Evolutionary conservation across 768 basidiomycete species (phyloP).

Genomic region (Podaxis pistillaris): DNA sequence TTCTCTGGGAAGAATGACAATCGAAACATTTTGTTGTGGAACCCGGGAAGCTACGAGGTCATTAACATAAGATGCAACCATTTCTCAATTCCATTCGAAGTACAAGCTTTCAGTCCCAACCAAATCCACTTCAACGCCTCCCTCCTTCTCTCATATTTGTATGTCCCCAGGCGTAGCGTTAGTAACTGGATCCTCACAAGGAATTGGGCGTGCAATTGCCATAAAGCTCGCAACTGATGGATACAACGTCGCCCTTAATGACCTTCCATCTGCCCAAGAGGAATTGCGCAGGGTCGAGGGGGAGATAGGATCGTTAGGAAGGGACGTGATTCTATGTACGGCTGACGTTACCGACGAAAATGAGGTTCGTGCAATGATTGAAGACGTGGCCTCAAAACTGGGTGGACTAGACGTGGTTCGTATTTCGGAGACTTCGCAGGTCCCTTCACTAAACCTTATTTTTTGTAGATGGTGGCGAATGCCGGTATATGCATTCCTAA

Average conservation of each 20-base stretch:
- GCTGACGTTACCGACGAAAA: conserved; percentile 21
- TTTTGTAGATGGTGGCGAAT: conserved; percentile 14
- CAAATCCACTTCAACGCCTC: not conserved
- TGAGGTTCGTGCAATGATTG: conserved; percentile 20
- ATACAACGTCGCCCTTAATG: conserved; percentile 42
- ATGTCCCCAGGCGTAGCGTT: conserved; percentile 30
- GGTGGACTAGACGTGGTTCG: conserved; percentile 22
- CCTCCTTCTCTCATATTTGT: conserved; percentile 17
- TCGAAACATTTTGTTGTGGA: too few relatives aligned
- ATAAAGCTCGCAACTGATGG: conserved; percentile 43
- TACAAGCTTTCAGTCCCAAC: not conserved
- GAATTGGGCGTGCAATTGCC: conserved; percentile 49
- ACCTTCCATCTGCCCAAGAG: conserved; percentile 21
- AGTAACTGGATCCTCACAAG: conserved; percentile 43
- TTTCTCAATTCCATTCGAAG: too few relatives aligned
- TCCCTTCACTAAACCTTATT: not conserved
- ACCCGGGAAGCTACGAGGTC: too few relatives aligned
- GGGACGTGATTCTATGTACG: conserved; percentile 9
- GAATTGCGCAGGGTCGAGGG: conserved; percentile 12
- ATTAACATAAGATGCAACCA: too few relatives aligned
- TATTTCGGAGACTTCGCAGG: not conserved
- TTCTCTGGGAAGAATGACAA: too few relatives aligned
- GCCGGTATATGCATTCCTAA: conserved; percentile 12
- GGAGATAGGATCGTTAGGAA: conserved; percentile 17
- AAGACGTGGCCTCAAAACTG: conserved; percentile 14